Evolutionary conservation across 2,329 filamentous ascomycete species (phyloP), one percentile per base, ranked within the genome.

Genomic region (Pseudogymnoascus sp.): DNA sequence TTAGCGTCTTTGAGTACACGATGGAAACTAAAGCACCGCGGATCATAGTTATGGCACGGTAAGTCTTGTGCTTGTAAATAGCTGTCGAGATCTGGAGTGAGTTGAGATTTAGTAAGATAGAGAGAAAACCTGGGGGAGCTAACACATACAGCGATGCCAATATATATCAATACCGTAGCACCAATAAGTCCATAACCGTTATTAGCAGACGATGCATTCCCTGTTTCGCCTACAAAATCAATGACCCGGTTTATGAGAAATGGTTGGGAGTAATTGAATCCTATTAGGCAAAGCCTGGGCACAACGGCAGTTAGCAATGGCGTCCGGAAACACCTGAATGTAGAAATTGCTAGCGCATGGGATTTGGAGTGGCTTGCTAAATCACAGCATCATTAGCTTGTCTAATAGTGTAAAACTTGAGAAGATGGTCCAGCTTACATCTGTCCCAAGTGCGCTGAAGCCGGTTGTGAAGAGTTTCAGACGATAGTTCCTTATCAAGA

Each of bases 1-100:
- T 67, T 1, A 78, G 63, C 0, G 78, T 79, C 67, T 80, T 80
- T 31, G 76, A 75, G 67, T 80, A 84, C 1, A 85, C 76, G 68
- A 82, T 72, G 0, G 79, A 77, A 26, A 79, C 71, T 4, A 80
- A 67, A 0, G 71, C 74, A 7, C 76, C 75, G 36, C 78, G 72
- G 5, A 77, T 68, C 75, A 79, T 77, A 12, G 76, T 77, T 36
- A 77, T 76, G 14, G 71, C 71, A 3, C 77, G 75, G 64, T 78
- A 77, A 0, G 74, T 74, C 12, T 73, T 68, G 67, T 79, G 76
- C 51, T 76, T 72, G 60, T 51, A 51, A 26, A 51, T 51, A 51
- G 45, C 45, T 51, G 45, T 51, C 23, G 45, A 51, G 14, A 51
- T 51, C 45, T 51, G 23, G 45, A 51, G 42, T 51, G 45, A 51